Evolutionary conservation across 306 rosid genomes (phyloP).

Genomic region (Prunus davidiana): DNA sequence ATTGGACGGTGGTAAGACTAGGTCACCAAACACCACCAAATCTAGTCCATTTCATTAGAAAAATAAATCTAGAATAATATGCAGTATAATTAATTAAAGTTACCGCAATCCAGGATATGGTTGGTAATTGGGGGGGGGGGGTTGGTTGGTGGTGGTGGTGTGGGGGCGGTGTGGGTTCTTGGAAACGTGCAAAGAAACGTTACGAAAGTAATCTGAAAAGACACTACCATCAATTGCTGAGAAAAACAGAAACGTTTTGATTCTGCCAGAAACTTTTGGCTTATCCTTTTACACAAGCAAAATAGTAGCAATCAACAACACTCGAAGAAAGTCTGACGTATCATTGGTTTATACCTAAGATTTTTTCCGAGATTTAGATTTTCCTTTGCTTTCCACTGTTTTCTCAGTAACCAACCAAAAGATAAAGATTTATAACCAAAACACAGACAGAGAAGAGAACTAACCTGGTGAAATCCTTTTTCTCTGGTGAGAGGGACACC

Average conservation of each 20-base stretch:
- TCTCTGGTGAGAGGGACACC: slow-evolving; percentile 79
- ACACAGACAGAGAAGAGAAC: neutral
- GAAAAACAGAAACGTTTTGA: neutral
- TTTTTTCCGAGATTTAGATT: too few species aligned
- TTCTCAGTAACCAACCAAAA: slow-evolving; percentile 3
- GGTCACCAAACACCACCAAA: slow-evolving; percentile 9
- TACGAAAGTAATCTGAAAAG: neutral
- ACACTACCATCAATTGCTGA: neutral
- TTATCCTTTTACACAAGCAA: neutral
- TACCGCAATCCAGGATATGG: too few species aligned
- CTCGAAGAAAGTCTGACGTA: too few species aligned
- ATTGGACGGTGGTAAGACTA: slow-evolving; percentile 8
- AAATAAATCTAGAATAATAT: too few species aligned
- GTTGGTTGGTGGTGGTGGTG: too few species aligned
- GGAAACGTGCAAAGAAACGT: neutral
- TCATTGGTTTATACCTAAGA: too few species aligned
- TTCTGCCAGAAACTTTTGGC: neutral
- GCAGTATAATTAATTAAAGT: neutral
- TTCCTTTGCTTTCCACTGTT: neutral
- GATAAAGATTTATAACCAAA: neutral
- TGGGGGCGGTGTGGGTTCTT: neutral
- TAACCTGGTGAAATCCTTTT: slow-evolving; percentile 77
- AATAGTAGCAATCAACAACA: neutral
- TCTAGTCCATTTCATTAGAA: neutral
- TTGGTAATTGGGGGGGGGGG: too few species aligned